Base-by-base conservation (phyloP, 306 rosid genomes). In the Trifolium pratense region DNA sequence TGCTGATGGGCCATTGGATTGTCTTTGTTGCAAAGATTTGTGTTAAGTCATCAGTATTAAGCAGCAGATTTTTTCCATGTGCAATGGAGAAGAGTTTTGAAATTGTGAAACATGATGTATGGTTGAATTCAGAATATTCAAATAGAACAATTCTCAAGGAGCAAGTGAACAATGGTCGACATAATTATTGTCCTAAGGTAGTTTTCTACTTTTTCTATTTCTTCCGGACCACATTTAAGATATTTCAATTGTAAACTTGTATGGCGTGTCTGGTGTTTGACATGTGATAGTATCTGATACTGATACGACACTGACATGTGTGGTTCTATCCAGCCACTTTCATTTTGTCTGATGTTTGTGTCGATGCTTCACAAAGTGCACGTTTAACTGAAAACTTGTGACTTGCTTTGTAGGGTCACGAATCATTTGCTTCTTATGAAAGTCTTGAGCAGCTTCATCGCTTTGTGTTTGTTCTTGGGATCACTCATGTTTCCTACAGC, bases 381-480 rank as follows among this genome's bases (percentile, higher is more conserved):
- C 43, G 20, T 31, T 29, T 51, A 42, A 21, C 74, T 75, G 51
- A 57, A 68, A 80, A 36, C 58, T 36, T 10, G 17, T 59, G 16
- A 34, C 74, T 80, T 79, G 43, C 42, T 75, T 73, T 32, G 7
- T 85, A 93, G 98, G 96, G 92, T 80, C 87, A 83, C 6, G 94
- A 93, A 79, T 88, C 97, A 26, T 93, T 93, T 65, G 97, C 90
- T 78, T 93, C 97, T 48, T 39, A 89, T 29, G 92, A 89, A 62
- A 91, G 97, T 71, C 96, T 93, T 36, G 96, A 93, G 83, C 96
- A 93, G 89, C 97, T 93, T 79, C 98, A 93, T 76, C 92, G 92
- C 25, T 85, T 89, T 40, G 79, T 87, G 53, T 91, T 93, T 60
- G 98, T 89, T 81, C 96, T 93, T 4, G 98, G 94, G 9, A 32